Base-by-base conservation (phyloP, 768 basidiomycete species). In the Russula sp. region DNA sequence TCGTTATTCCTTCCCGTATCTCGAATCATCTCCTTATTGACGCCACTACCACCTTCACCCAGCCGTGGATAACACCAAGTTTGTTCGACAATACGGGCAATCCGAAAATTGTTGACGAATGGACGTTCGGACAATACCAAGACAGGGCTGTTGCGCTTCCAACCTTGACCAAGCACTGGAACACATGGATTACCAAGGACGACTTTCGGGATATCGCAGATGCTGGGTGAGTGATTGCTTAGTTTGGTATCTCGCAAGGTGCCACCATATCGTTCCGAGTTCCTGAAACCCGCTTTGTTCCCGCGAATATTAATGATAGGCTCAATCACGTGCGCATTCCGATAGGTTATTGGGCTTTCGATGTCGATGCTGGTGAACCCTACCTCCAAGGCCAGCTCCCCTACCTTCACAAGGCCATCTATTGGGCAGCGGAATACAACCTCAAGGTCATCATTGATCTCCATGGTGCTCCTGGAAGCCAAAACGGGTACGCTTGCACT, bases 341-440 rank as follows among this genome's bases (percentile, higher is more conserved):
- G 14, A 89, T 95, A 49, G 94, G 92, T 13, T 96, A 90, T 73
- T 95, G 91, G 91, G 91, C 89, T 1, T 92, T 87, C 69, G 91
- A 94, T 62, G 84, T 92, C 40, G 80, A 82, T 22, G 77, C 79
- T 13, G 89, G 89, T 5, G 88, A 93, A 69, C 92, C 91, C 7
- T 92, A 81, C 72, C 83, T 90, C 62, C 81, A 84, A 73, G 90
- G 90, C 13, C 90, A 91, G 71, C 75, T 88, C 39, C 79, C 84
- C 20, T 91, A 87, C 74, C 75, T 92, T 22, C 66, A 77, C 64
- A 80, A 84, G 45, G 89, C 89, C 8, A 79, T 89, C 50, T 71
- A 71, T 27, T 93, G 91, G 85, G 93, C 94, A 1, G 74, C 75
- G 50, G 78, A 79, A 31, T 73, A 89, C 68, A 85, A 86, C 9